These are phyloP conservation scores for Termitomyces sp. DNA, from an alignment of 768 basidiomycete species.

Conservation along the genomic window DNA sequence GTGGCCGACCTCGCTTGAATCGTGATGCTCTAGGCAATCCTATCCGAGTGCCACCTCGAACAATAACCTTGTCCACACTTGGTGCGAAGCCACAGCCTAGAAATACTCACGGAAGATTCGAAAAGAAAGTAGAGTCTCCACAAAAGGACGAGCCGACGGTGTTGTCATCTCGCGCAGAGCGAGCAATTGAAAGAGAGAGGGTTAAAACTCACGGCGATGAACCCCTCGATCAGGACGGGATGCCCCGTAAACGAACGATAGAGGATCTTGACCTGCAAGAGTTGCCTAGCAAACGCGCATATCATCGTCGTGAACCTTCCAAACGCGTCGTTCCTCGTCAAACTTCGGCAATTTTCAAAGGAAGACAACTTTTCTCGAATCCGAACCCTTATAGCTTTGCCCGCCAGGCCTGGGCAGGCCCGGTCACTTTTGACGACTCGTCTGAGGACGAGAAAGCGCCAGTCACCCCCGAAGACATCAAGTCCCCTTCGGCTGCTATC, in stretches of 20 bases:
- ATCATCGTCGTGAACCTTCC: slow-evolving; percentile 19
- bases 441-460: slow-evolving; percentile 51
- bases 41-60: slow-evolving; percentile 13
- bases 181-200: slow-evolving; percentile 39
- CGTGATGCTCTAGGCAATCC: slow-evolving; percentile 20
- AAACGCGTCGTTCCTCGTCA: slow-evolving; percentile 40
- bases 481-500: slow-evolving; percentile 36
- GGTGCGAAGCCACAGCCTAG: slow-evolving; percentile 47
- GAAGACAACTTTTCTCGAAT: slow-evolving; percentile 47
- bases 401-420: slow-evolving; percentile 51
- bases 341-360: slow-evolving; percentile 34
- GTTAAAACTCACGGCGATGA: slow-evolving; percentile 20
- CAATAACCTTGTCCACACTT: slow-evolving; percentile 14
- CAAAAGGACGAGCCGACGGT: slow-evolving; percentile 24
- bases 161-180: slow-evolving; percentile 33
- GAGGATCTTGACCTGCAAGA: slow-evolving; percentile 30
- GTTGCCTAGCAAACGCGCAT: slow-evolving; percentile 28
- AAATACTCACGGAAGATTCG: slow-evolving; percentile 63
- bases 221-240: slow-evolving; percentile 11
- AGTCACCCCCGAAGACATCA: slow-evolving; percentile 56
- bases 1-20: slow-evolving; percentile 38
- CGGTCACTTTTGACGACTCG: slow-evolving; percentile 37
- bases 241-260: slow-evolving; percentile 26
- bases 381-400: slow-evolving; percentile 64
- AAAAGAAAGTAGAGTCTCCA: slow-evolving; percentile 49